Base-by-base conservation (phyloP, 768 basidiomycete genomes). In the Strobilomyces confusus region DNA sequence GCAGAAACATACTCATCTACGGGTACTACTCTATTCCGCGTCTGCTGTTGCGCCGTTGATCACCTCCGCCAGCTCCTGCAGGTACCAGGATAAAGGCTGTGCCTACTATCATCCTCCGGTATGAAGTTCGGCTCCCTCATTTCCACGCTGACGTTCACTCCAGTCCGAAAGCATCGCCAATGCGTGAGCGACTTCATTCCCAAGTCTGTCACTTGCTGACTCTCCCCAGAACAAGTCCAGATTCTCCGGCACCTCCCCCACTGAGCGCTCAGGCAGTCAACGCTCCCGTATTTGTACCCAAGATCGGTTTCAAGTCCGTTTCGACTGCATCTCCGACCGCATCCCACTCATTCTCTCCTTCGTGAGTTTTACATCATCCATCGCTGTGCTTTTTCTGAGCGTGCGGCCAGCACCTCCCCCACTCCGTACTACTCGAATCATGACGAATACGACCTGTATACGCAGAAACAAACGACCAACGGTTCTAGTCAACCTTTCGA, bases 1-100 rank as follows among this genome's bases (percentile, higher is more conserved):
- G 93, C 72, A 84, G 89, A 65, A 95, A 97, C 75, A 83, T 94
- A 48, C 75, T 89, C 68, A 94, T 95, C 58, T 89, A 94, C 66
- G 93, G 94, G 92, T 94, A 72, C 58, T 69, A 4, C 58, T 34
- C 5, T 11, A 15, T 44, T 11, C 32, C 38, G n/a, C 17, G 1
- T 33, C 6, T 20, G 8, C 30, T 8, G 4, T 55, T 26, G 38
- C 14, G 14, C 19, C 29, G 26, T 33, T 60, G 15, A 57, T 46
- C n/a, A 17, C 0, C 45, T 19, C 19, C 25, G 36, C 9, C 52
- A 93, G 92, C 38, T 84, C 78, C 52, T 95, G 92, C 75, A 87
- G 88, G 73, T 92, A 79, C 60, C 82, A 93, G 71, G 87, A 89
- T 63, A 89, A 89, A 73, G 89, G 89, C 54, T 95, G 92, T 72